Evolutionary conservation across 192 early-diverging fungal species (phyloP).

Genomic region (Glomus cerebriforme): DNA sequence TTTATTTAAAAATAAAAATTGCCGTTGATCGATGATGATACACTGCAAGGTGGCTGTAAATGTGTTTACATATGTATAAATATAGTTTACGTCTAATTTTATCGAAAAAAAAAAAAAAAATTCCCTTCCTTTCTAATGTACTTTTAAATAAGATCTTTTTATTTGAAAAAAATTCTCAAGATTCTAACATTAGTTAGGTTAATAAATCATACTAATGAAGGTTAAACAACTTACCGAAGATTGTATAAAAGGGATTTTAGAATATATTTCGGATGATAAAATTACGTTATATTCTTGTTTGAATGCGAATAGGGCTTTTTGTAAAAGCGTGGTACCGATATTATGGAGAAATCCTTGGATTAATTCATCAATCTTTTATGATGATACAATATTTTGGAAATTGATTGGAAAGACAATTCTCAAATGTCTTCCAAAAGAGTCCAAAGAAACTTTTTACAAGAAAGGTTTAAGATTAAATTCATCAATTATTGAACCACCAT

Average conservation of each 20-base stretch:
- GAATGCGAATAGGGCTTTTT: background rate
- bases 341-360: background rate
- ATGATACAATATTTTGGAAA: background rate
- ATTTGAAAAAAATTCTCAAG: too few species aligned
- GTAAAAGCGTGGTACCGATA: background rate
- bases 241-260: background rate
- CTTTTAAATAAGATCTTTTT: too few species aligned
- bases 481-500: background rate
- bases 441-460: background rate
- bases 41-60: too few species aligned
- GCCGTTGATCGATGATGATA: too few species aligned
- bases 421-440: background rate
- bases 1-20: too few species aligned
- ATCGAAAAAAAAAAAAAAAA: too few species aligned
- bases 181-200: too few species aligned
- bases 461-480: background rate
- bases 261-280: background rate
- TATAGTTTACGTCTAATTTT: too few species aligned
- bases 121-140: too few species aligned
- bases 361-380: background rate
- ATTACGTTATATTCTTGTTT: background rate
- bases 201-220: background rate
- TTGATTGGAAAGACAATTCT: background rate
- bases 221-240: background rate
- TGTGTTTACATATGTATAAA: too few species aligned